Evolutionary conservation across 352 stramenopile genomes (phyloP).

Genomic region (Aphanomyces invadans): DNA sequence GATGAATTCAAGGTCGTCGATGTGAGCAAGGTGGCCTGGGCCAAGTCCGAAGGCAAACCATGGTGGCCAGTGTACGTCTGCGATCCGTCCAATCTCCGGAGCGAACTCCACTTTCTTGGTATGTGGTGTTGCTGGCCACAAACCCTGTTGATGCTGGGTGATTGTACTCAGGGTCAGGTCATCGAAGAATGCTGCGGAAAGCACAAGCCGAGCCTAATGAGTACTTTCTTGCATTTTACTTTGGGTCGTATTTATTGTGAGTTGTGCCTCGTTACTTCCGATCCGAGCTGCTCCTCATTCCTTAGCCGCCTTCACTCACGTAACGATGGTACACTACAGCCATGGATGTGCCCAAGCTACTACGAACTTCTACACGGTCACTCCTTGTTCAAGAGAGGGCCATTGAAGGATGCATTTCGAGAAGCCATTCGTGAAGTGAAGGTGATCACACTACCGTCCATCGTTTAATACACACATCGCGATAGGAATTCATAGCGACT

Average conservation of each 20-base stretch:
- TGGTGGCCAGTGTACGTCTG: slow-evolving; percentile 10
- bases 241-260: not conserved
- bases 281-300: not conserved
- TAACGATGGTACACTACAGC: not conserved
- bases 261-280: not conserved
- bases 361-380: not conserved
- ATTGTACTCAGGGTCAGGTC: not conserved
- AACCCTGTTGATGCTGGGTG: not conserved
- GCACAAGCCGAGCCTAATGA: not conserved
- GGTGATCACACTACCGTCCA: not conserved
- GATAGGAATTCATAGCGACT: not conserved
- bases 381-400: not conserved
- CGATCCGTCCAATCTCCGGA: not conserved
- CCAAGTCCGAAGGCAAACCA: not conserved
- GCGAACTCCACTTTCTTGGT: not conserved
- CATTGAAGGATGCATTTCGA: not conserved
- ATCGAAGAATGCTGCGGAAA: slow-evolving; percentile 8
- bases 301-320: not conserved
- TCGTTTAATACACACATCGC: no score
- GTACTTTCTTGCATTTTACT: not conserved
- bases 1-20: no score
- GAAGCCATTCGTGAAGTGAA: not conserved
- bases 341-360: not conserved
- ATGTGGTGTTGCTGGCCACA: not conserved
- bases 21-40: not conserved